phyloP scores from a whole-genome alignment of 1,284 basidiomycete genomes.

The Malassezia dermatis region DNA sequence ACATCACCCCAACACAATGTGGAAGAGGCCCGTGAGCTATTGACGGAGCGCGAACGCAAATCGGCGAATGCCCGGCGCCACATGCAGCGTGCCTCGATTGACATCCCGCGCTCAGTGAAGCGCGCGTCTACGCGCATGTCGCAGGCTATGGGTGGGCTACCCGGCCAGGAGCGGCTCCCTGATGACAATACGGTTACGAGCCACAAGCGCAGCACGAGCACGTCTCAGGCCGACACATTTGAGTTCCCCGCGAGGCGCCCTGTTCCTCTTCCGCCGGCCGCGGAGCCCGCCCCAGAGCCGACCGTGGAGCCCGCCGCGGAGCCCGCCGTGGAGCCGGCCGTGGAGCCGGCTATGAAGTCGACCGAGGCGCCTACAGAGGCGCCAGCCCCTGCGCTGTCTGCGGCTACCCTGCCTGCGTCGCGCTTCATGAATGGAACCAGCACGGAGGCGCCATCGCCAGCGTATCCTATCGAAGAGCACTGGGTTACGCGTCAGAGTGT shows the following conservation, averaged over 20 bases:
- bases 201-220: constrained; percentile 3
- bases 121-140: constrained; percentile 14
- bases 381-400: background rate
- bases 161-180: background rate
- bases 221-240: background rate
- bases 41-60: constrained; percentile 11
- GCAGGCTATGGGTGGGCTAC: background rate
- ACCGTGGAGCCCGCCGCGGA: too few species aligned
- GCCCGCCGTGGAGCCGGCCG: too few species aligned
- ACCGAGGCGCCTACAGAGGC: background rate
- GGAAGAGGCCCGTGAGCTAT: constrained; percentile 10
- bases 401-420: background rate
- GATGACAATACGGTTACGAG: background rate
- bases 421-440: background rate
- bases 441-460: background rate
- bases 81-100: constrained; percentile 16
- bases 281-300: background rate
- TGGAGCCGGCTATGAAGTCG: too few species aligned
- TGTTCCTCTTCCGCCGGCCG: background rate
- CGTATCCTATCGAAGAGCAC: background rate
- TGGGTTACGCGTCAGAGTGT: background rate
- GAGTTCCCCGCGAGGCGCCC: background rate
- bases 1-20: constrained; percentile 4
- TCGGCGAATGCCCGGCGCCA: constrained; percentile 7
- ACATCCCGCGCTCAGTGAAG: constrained; percentile 14